phyloP scores from a whole-genome alignment of 352 stramenopile genomes.

The Globisporangium cystogenes region DNA sequence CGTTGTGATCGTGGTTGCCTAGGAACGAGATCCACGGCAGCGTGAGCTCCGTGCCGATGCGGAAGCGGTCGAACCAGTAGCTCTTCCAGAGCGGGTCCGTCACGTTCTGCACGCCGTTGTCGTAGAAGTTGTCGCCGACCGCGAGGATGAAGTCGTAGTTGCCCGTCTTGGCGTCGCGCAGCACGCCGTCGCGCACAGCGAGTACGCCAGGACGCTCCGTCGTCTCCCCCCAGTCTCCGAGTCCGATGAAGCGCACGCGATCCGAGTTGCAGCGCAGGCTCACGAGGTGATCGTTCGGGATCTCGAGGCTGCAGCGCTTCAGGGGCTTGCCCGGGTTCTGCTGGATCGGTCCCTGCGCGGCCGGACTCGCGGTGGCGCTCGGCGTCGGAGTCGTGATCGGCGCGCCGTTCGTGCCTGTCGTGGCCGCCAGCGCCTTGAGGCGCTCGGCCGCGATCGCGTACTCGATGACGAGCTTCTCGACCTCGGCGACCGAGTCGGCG shows the following conservation, averaged over 20 bases:
- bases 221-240: conserved; percentile 33
- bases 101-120: conserved; percentile 22
- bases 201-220: conserved; percentile 18
- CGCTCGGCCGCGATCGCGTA: conserved; percentile 1
- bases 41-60: conserved; percentile 25
- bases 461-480: conserved; percentile 2
- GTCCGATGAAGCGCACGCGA: conserved; percentile 25
- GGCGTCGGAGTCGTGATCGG: too few species aligned
- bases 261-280: conserved; percentile 9
- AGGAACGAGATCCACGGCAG: conserved; percentile 33
- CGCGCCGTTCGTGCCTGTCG: too few species aligned
- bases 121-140: conserved; percentile 40
- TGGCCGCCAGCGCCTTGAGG: not conserved
- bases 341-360: not conserved
- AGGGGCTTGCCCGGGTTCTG: conserved; percentile 1
- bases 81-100: conserved; percentile 23
- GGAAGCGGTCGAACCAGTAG: conserved; percentile 28
- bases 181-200: conserved; percentile 25
- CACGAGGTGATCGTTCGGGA: conserved; percentile 8
- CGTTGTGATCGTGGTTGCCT: conserved; percentile 37
- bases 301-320: conserved; percentile 9
- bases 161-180: conserved; percentile 15
- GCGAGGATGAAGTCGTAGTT: conserved; percentile 32
- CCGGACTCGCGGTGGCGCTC: too few species aligned
- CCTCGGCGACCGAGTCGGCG: not conserved